Evolutionary conservation across 2,329 filamentous ascomycete genomes (phyloP).

Genomic region (Coniochaeta pulveracea): DNA sequence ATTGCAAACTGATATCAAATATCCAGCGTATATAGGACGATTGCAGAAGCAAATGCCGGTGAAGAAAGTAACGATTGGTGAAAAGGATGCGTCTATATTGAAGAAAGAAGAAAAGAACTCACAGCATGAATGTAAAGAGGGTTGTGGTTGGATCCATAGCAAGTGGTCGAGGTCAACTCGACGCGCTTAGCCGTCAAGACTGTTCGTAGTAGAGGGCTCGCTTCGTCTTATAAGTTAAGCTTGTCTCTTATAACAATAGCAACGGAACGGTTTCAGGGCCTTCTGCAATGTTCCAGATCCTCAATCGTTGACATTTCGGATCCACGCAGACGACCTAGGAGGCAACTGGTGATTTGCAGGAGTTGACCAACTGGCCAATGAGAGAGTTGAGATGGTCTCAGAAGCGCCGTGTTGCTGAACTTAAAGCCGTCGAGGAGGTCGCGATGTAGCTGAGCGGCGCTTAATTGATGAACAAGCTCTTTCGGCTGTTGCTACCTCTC

Average conservation of each 20-base stretch:
- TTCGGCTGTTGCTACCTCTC: no score
- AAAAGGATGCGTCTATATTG: constrained; percentile 5
- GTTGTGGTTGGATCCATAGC: constrained; percentile 51
- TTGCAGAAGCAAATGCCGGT: no score
- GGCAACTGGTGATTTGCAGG: constrained; percentile 13
- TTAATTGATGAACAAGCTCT: constrained; percentile 16
- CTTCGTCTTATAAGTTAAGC: constrained; percentile 11
- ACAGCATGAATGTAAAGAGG: constrained; percentile 59
- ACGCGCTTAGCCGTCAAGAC: constrained; percentile 12
- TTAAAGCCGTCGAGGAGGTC: constrained; percentile 7
- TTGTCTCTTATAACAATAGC: not conserved
- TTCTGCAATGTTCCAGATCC: constrained; percentile 4
- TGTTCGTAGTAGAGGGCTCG: constrained; percentile 4
- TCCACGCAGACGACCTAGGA: no score
- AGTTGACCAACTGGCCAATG: constrained; percentile 16
- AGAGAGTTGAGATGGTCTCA: constrained; percentile 7
- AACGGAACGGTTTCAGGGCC: constrained; percentile 7
- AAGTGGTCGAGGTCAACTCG: constrained; percentile 12
- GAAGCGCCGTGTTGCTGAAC: constrained; percentile 20
- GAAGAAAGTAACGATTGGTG: no score
- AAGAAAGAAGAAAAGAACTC: constrained; percentile 27
- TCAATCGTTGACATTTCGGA: no score
- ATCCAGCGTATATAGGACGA: no score
- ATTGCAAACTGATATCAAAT: no score
- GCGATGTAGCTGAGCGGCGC: constrained; percentile 18